Evolutionary conservation across 2,329 filamentous ascomycete species (phyloP).

Genomic region (Aspergillus sp.): DNA sequence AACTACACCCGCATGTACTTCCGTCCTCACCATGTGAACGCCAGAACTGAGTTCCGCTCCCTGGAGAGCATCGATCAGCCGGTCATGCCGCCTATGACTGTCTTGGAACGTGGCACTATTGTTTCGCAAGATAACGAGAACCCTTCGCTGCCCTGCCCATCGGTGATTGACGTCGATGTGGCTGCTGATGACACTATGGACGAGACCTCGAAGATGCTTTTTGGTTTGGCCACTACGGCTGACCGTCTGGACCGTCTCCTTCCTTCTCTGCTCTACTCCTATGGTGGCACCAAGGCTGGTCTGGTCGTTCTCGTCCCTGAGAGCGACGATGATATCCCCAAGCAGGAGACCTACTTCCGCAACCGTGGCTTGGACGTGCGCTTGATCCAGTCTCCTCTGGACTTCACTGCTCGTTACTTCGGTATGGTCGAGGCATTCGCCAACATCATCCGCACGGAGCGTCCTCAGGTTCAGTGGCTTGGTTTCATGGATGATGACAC

Average conservation of each 20-base stretch:
- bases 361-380: conserved; percentile 36
- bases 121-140: conserved; percentile 28
- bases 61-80: conserved; percentile 32
- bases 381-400: conserved; percentile 33
- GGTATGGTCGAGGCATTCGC: conserved; percentile 36
- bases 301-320: conserved; percentile 37
- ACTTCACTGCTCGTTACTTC: conserved; percentile 39
- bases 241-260: conserved; percentile 36
- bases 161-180: conserved; percentile 35
- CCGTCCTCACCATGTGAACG: conserved; percentile 30
- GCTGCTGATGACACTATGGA: conserved; percentile 33
- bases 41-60: conserved; percentile 32
- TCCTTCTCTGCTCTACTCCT: conserved; percentile 37
- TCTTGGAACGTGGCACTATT: conserved; percentile 34
- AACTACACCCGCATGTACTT: conserved; percentile 39
- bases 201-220: conserved; percentile 35
- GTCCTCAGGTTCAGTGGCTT: conserved; percentile 37
- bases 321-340: conserved; percentile 32
- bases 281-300: conserved; percentile 35
- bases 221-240: conserved; percentile 38
- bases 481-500: conserved; percentile 41
- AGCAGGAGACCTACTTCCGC: conserved; percentile 37
- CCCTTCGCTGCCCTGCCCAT: conserved; percentile 30
- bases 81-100: conserved; percentile 32
- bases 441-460: conserved; percentile 31